Evolutionary conservation across 2,329 filamentous ascomycete genomes (phyloP), one percentile per base, ranked within the genome.

Genomic region (Septoria petroselini): DNA sequence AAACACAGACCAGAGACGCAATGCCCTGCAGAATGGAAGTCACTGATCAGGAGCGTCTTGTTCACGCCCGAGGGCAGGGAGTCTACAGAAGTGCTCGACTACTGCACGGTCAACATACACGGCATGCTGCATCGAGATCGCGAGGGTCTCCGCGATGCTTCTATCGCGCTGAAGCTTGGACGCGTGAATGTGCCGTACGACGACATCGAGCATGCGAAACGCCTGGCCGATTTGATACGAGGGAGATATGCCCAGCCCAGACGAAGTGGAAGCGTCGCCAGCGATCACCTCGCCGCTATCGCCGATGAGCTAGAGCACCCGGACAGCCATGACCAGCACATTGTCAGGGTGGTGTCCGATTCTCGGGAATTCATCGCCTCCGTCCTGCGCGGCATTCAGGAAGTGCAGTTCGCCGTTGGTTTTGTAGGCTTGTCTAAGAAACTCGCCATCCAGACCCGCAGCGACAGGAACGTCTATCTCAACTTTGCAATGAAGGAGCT

Each of bases 401-500:
- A 98, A 68, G 86, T 98, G 9, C 93, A 98, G 68, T 88, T 98
- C 62, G 91, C 91, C 0, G 82, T 97, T 65, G 91, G 91, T 69
- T 93, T 91, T 68, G 80, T 96, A 59, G 88, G 89, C 14, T 72
- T 98, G 52, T 91, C 88, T 17, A 93, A 90, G 68, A 84, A 83
- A 61, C 78, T 96, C 9, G 77, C 84, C 31, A 77, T 82, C 1
- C 76, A 88, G 51, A 81, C 83, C 55, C 77, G 84, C 2, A 77
- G 78, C 2, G 82, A 84, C 21, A 76, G 79, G n/a, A 84, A 88
- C 3, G 79, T 95, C 6, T 82, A 86, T 52, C 76, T 96, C 53
- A 95, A 91, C 64, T 80, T 91, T 37, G 90, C 91, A 5, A 95
- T 95, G 80, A 97, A 98, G 68, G 94, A 98, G 67, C 83, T 98